These are phyloP conservation scores for Fusarium sp. DNA, from an alignment of 2,329 filamentous ascomycete genomes.

Conservation along the genomic window DNA sequence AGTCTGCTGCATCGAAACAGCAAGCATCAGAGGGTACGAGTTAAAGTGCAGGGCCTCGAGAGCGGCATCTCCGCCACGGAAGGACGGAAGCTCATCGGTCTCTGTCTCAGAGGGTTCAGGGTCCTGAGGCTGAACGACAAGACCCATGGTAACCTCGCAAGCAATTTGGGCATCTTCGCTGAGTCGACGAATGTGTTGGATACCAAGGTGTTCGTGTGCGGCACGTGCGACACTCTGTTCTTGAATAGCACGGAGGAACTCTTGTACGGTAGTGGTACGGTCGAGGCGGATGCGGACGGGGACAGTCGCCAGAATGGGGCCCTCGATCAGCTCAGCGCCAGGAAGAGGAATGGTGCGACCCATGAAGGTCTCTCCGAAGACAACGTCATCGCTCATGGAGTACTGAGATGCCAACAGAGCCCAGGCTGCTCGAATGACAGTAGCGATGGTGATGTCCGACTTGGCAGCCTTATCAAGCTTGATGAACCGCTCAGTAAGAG, in stretches of 20 bases:
- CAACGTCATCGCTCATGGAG: slow-evolving; percentile 48
- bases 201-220: slow-evolving; percentile 52
- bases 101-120: slow-evolving; percentile 27
- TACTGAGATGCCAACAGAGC: slow-evolving; percentile 48
- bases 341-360: slow-evolving; percentile 50
- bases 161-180: slow-evolving; percentile 65
- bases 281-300: slow-evolving; percentile 47
- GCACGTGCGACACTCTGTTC: slow-evolving; percentile 47
- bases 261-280: slow-evolving; percentile 39
- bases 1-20: slow-evolving; percentile 69
- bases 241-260: slow-evolving; percentile 50
- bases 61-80: slow-evolving; percentile 68
- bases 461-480: slow-evolving; percentile 35
- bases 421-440: slow-evolving; percentile 50
- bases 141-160: slow-evolving; percentile 69
- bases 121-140: slow-evolving; percentile 64
- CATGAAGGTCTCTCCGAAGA: slow-evolving; percentile 52
- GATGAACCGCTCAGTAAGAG: slow-evolving; percentile 41
- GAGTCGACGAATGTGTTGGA: slow-evolving; percentile 59
- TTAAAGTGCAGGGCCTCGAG: slow-evolving; percentile 71
- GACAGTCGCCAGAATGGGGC: slow-evolving; percentile 50
- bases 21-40: slow-evolving; percentile 74
- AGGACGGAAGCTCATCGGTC: slow-evolving; percentile 55
- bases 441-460: slow-evolving; percentile 46
- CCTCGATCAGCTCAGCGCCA: slow-evolving; percentile 51